Conservation (phyloP, 371 early-diverging fungal species). For the Syncephalastrum sp. region DNA sequence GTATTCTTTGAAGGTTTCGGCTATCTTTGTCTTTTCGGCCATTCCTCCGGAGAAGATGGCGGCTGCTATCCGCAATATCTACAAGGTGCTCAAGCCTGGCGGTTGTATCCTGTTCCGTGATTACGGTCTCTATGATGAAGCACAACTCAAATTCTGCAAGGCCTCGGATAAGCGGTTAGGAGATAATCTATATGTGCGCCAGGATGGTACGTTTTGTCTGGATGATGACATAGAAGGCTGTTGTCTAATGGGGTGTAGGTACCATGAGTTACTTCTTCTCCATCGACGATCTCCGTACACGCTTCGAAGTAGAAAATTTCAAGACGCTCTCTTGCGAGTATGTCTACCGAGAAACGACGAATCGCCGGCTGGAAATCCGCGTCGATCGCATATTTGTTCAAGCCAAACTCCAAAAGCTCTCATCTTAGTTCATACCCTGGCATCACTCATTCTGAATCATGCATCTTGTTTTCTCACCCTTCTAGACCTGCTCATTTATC, state of each 20-base stretch:
- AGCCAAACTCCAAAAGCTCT: slow-evolving; percentile 70
- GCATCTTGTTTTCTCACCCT: background rate
- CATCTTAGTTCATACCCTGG: slow-evolving; percentile 4
- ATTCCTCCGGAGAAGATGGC: slow-evolving; percentile 82
- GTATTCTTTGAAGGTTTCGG: slow-evolving; percentile 51
- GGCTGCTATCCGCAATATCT: slow-evolving; percentile 64
- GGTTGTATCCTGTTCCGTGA: slow-evolving; percentile 84
- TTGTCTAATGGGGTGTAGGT: slow-evolving; percentile 17
- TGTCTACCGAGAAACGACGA: slow-evolving; percentile 78
- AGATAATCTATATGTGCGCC: slow-evolving; percentile 85
- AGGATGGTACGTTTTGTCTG: slow-evolving; percentile 66
- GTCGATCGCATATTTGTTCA: slow-evolving; percentile 90
- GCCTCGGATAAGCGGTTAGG: slow-evolving; percentile 70
- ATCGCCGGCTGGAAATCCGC: slow-evolving; percentile 71
- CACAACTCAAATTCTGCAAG: slow-evolving; percentile 83
- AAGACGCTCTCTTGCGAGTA: slow-evolving; percentile 69
- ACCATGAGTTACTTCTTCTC: slow-evolving; percentile 71
- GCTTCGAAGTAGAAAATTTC: slow-evolving; percentile 70
- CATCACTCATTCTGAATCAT: slow-evolving; percentile 1
- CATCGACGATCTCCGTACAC: slow-evolving; percentile 47
- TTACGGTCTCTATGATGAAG: slow-evolving; percentile 87
- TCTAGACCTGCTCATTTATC: background rate
- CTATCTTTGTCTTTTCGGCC: slow-evolving; percentile 84
- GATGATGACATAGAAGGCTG: slow-evolving; percentile 12
- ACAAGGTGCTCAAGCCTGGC: slow-evolving; percentile 70